phyloP scores from a whole-genome alignment of 2,329 filamentous ascomycete species.

The Penicillium sclerotigenum region DNA sequence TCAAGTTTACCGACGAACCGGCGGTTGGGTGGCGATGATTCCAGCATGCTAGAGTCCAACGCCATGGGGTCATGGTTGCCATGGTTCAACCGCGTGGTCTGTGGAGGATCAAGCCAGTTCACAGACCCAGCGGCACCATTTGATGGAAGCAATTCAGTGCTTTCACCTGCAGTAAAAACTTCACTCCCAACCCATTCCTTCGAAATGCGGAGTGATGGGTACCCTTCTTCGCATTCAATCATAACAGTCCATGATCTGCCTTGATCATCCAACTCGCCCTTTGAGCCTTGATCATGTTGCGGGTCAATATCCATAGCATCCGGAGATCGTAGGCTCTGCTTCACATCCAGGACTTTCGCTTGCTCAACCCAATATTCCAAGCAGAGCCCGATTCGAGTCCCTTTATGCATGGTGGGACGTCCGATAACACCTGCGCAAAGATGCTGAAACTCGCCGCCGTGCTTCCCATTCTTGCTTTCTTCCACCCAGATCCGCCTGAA shows the following conservation, averaged over 20 bases:
- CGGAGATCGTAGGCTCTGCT: slow-evolving; percentile 21
- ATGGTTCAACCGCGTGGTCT: slow-evolving; percentile 34
- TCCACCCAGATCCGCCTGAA: slow-evolving; percentile 44
- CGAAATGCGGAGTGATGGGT: slow-evolving; percentile 44
- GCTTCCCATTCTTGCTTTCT: slow-evolving; percentile 35
- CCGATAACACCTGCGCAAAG: slow-evolving; percentile 43
- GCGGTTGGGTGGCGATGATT: slow-evolving; percentile 40
- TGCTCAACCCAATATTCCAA: slow-evolving; percentile 45
- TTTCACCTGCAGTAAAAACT: slow-evolving; percentile 31
- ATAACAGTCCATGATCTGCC: slow-evolving; percentile 35
- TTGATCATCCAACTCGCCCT: slow-evolving; percentile 19
- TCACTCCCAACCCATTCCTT: slow-evolving; percentile 44
- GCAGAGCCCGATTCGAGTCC: slow-evolving; percentile 39
- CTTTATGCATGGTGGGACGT: slow-evolving; percentile 42
- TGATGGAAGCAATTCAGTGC: slow-evolving; percentile 23
- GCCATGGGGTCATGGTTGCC: slow-evolving; percentile 37
- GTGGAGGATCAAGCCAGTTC: slow-evolving; percentile 41
- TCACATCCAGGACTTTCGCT: slow-evolving; percentile 34
- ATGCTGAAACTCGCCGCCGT: slow-evolving; percentile 35
- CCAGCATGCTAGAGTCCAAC: slow-evolving; percentile 38
- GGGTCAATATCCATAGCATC: slow-evolving; percentile 37
- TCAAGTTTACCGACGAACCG: slow-evolving; percentile 45
- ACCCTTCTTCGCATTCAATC: slow-evolving; percentile 46
- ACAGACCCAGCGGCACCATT: slow-evolving; percentile 28
- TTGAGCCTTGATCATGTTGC: slow-evolving; percentile 17